Evolutionary conservation across 2,329 filamentous ascomycete genomes (phyloP).

Genomic region (Dactylellina parvicollis): DNA sequence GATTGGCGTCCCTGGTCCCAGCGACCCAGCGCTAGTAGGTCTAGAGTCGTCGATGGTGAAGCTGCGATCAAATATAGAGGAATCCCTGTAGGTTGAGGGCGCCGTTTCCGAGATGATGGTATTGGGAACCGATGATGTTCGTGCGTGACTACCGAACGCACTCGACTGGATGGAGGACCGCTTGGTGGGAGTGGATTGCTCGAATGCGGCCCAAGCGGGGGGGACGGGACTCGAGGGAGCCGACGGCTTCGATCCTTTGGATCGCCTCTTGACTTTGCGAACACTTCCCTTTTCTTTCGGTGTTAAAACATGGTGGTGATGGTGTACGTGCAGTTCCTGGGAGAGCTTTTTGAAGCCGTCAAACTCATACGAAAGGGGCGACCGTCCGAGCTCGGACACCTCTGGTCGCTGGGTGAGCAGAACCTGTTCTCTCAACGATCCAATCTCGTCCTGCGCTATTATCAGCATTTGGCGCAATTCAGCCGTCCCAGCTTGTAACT

Average conservation of each 20-base stretch:
- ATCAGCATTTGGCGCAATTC: constrained; percentile 90
- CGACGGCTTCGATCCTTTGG: constrained; percentile 71
- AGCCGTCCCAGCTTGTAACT: constrained; percentile 87
- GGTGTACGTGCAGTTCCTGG: constrained; percentile 88
- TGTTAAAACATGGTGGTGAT: constrained; percentile 82
- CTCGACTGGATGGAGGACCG: constrained; percentile 33
- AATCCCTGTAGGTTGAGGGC: constrained; percentile 75
- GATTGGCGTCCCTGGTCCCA: constrained; percentile 71
- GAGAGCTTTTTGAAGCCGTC: constrained; percentile 62
- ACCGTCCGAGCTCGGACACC: constrained; percentile 61
- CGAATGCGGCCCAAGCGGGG: constrained; percentile 60
- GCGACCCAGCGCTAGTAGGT: constrained; percentile 84
- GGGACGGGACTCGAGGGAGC: constrained; percentile 64
- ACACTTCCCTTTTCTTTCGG: constrained; percentile 62
- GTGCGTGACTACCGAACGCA: constrained; percentile 58
- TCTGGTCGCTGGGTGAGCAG: constrained; percentile 80
- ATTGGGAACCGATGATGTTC: constrained; percentile 62
- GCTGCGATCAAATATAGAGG: constrained; percentile 79
- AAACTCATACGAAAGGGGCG: constrained; percentile 56
- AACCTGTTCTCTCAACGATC: constrained; percentile 83
- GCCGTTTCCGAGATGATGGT: constrained; percentile 64
- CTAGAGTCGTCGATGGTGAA: constrained; percentile 74
- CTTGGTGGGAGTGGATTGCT: constrained; percentile 62
- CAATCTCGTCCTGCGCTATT: constrained; percentile 93
- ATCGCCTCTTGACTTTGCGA: constrained; percentile 66